Conservation (phyloP, 2,329 filamentous ascomycete genomes). For the Fusarium brachygibbosum region DNA sequence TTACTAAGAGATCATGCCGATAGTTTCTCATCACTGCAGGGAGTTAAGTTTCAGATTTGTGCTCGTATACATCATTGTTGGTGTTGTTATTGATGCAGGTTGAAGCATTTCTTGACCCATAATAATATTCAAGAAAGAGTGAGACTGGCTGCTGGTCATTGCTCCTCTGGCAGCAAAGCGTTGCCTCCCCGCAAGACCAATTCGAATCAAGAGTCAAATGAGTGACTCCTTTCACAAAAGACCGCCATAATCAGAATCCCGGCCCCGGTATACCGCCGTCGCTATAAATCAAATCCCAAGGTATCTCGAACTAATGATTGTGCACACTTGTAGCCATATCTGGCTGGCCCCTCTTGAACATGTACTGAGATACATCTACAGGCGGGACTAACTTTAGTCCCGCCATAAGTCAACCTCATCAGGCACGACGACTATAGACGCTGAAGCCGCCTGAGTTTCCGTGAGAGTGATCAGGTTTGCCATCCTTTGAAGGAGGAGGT, state of each 20-base stretch:
- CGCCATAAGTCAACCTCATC: not conserved
- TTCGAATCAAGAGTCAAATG: conserved; percentile 14
- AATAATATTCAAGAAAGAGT: conserved; percentile 3
- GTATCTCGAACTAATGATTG: conserved; percentile 35
- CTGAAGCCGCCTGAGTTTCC: conserved; percentile 34
- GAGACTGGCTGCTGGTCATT: conserved; percentile 13
- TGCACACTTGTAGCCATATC: conserved; percentile 34
- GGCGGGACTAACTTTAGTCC: conserved; percentile 3
- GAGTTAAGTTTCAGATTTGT: not conserved
- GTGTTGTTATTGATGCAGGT: not conserved
- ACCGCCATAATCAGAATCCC: conserved; percentile 10
- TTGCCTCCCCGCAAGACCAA: conserved; percentile 1
- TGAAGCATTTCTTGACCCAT: too few relatives aligned
- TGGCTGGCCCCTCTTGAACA: conserved; percentile 34
- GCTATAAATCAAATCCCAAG: conserved; percentile 25
- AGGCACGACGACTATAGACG: conserved; percentile 24
- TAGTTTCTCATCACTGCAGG: not conserved
- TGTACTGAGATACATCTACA: conserved; percentile 43
- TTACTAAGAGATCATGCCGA: not conserved
- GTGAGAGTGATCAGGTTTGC: conserved; percentile 27
- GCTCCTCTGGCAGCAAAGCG: conserved; percentile 1
- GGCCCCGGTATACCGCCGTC: not conserved
- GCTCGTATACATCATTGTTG: not conserved
- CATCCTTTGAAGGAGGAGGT: conserved; percentile 31
- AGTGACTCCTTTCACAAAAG: conserved; percentile 19